phyloP scores from a whole-genome alignment of 208 protist species.

The Trypanosoma congolense region DNA sequence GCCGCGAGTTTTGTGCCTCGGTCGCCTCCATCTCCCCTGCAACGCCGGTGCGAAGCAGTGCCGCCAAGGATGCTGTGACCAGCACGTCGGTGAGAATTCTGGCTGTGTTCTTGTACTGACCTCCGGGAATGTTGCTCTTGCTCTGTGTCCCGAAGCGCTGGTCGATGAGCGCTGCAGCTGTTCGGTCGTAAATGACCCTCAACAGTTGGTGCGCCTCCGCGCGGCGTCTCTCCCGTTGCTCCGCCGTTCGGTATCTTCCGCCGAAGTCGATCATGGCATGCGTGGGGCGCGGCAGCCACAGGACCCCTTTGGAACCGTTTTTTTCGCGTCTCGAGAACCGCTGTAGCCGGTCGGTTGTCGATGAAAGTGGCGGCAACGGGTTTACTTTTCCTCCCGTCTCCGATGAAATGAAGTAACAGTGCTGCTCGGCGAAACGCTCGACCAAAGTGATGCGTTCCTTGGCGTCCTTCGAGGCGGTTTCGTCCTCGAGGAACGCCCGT shows the following conservation, averaged over 20 bases:
- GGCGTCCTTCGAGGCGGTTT: conserved; percentile 33
- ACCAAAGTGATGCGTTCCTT: conserved; percentile 48
- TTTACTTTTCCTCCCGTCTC: conserved; percentile 32
- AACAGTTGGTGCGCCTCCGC: conserved; percentile 2
- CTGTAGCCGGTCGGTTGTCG: background rate
- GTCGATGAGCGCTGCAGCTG: conserved; percentile 5
- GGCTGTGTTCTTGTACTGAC: background rate
- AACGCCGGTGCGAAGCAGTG: conserved; percentile 38
- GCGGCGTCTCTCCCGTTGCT: background rate
- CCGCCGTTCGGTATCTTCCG: conserved; percentile 9
- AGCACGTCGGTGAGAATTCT: conserved; percentile 21
- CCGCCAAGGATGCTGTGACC: conserved; percentile 43
- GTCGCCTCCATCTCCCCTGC: conserved; percentile 21
- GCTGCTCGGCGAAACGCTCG: conserved; percentile 40
- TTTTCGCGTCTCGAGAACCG: background rate
- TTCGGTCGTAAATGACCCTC: conserved; percentile 8
- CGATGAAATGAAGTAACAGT: conserved; percentile 60
- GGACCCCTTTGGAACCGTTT: background rate
- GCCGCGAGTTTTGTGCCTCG: conserved; percentile 19
- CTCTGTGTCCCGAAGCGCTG: conserved; percentile 1
- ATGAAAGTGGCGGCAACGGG: conserved; percentile 25
- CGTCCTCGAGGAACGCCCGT: conserved; percentile 39
- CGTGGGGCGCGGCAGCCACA: conserved; percentile 13
- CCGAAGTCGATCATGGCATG: conserved; percentile 12
- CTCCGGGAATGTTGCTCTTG: background rate